Percentiles rank a stretch among this genome's conserved stretches.
These are phyloP conservation scores for Phytopythium sindhum DNA, from an alignment of 352 stramenopile genomes.

Conservation along the genomic window DNA sequence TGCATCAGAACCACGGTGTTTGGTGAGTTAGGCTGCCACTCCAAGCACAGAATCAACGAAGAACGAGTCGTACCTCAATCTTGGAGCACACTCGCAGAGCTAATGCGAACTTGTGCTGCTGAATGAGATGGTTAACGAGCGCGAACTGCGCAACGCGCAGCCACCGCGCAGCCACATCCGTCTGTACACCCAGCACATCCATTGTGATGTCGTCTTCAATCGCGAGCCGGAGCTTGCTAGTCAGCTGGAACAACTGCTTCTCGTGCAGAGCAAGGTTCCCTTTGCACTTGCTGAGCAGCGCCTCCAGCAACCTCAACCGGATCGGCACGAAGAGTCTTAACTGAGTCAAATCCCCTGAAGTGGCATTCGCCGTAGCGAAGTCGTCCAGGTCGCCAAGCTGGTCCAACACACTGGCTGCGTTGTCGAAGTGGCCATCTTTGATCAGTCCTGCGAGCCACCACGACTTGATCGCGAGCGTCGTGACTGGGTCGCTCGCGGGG, in stretches of 20 bases:
- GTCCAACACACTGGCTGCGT: conserved; percentile 63
- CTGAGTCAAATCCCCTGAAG: not conserved
- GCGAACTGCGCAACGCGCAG: conserved; percentile 62
- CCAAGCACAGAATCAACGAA: not conserved
- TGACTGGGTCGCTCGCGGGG: conserved; percentile 35
- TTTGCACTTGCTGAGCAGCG: conserved; percentile 69
- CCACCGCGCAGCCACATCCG: conserved; percentile 34
- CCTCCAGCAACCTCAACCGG: conserved; percentile 59
- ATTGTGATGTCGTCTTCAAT: conserved; percentile 27
- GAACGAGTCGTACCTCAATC: conserved; percentile 50
- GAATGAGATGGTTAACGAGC: conserved; percentile 61
- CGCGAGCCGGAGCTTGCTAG: conserved; percentile 29
- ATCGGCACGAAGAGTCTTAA: conserved; percentile 43
- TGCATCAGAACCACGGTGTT: conserved; percentile 1
- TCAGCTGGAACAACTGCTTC: conserved; percentile 63
- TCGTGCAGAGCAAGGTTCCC: conserved; percentile 51
- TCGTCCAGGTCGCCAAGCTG: conserved; percentile 70
- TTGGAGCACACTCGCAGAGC: conserved; percentile 61
- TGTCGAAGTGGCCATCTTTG: conserved; percentile 77
- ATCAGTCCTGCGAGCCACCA: conserved; percentile 81
- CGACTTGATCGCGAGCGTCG: conserved; percentile 71
- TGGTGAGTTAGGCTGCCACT: not conserved
- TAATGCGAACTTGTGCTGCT: conserved; percentile 72
- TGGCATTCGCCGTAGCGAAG: conserved; percentile 8
- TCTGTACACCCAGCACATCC: conserved; percentile 29